phyloP scores from a whole-genome alignment of 768 basidiomycete genomes.

The Udeniomyces megalosporus region DNA sequence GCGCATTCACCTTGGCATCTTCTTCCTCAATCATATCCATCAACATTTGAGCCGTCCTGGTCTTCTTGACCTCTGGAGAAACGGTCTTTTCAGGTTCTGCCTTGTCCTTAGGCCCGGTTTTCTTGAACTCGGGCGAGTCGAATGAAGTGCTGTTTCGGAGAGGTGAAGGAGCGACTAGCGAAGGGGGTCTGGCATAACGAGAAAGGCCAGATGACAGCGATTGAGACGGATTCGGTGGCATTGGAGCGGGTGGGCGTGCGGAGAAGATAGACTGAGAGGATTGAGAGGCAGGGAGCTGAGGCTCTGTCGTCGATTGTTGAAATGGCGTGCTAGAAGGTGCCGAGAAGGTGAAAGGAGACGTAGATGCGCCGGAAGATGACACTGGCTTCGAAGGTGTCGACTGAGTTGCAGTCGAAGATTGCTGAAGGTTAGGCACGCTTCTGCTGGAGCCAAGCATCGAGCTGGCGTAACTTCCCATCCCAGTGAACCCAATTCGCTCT shows the following conservation, averaged over 20 bases:
- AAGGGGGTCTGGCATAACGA: conserved; percentile 1
- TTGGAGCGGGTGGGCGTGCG: not conserved
- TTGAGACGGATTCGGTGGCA: no score
- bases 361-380: not conserved
- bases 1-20: not conserved
- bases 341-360: conserved; percentile 9
- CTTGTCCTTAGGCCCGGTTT: not conserved
- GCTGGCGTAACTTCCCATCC: not conserved
- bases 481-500: conserved; percentile 3
- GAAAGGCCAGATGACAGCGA: not conserved
- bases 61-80: not conserved
- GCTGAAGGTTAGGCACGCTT: not conserved
- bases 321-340: not conserved
- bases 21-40: conserved; percentile 9
- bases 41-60: conserved; percentile 3
- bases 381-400: not conserved
- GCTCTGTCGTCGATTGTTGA: no score
- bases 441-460: not conserved
- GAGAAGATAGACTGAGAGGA: no score
- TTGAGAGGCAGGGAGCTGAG: no score
- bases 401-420: not conserved
- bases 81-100: not conserved
- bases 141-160: conserved; percentile 12
- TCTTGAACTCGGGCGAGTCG: conserved; percentile 4
- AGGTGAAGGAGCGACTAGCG: conserved; percentile 9